Percentiles rank a stretch among this genome's conserved stretches.
phyloP scores from a whole-genome alignment of 2,329 filamentous ascomycete species.

The Calonectria henricotiae region DNA sequence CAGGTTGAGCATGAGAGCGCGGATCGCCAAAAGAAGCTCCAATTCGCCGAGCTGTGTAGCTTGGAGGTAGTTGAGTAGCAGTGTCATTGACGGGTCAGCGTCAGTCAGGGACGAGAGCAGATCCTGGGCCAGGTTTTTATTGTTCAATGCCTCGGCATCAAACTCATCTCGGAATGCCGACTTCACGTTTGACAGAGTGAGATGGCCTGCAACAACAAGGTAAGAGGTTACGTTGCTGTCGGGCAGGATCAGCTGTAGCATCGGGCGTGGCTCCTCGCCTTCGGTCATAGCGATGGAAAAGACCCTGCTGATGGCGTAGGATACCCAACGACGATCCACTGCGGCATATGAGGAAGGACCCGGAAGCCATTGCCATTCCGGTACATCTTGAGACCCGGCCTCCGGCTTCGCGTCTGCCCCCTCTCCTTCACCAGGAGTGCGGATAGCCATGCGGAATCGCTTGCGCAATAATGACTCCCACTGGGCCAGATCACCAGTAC shows the following conservation, averaged over 20 bases:
- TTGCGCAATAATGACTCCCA: slow-evolving; percentile 69
- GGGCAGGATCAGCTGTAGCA: slow-evolving; percentile 61
- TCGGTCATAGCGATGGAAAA: slow-evolving; percentile 69
- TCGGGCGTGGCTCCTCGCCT: slow-evolving; percentile 58
- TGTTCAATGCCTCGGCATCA: slow-evolving; percentile 62
- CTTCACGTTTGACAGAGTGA: slow-evolving; percentile 73
- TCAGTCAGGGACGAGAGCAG: slow-evolving; percentile 75
- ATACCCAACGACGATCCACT: slow-evolving; percentile 77
- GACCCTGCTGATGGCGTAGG: slow-evolving; percentile 75
- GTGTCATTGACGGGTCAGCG: slow-evolving; percentile 78
- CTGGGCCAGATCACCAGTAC: slow-evolving; percentile 62
- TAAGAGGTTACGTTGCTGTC: slow-evolving; percentile 73
- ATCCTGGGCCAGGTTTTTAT: slow-evolving; percentile 71
- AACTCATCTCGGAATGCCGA: slow-evolving; percentile 71
- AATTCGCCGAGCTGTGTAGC: slow-evolving; percentile 76
- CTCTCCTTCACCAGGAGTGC: slow-evolving; percentile 40
- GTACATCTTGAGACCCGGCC: slow-evolving; percentile 49
- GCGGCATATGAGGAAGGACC: slow-evolving; percentile 66
- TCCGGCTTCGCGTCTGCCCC: slow-evolving; percentile 48
- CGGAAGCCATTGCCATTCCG: slow-evolving; percentile 69
- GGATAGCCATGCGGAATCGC: slow-evolving; percentile 65
- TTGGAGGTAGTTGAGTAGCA: slow-evolving; percentile 77
- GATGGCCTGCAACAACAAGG: slow-evolving; percentile 73
- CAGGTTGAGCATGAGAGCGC: slow-evolving; percentile 79
- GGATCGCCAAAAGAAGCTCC: slow-evolving; percentile 79